Evolutionary conservation across 345 rosid genomes (phyloP), one percentile per base, ranked within the genome.

Genomic region (Brassica rapa): DNA sequence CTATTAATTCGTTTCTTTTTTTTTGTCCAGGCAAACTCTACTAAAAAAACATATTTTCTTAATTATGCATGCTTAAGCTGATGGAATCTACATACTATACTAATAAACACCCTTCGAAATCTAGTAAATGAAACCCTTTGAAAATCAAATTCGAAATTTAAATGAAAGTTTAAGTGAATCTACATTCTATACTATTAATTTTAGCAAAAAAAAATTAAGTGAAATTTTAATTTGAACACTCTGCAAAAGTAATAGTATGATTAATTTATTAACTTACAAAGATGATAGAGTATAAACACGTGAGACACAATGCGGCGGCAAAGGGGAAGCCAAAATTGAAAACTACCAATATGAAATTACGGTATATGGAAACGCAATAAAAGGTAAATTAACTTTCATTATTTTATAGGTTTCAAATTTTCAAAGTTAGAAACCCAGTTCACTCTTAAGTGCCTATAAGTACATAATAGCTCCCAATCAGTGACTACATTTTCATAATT

Each of bases 181-280:
- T 33, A 33, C 37, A 33, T 33, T 7, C 37, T 33, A 33, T 33
- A 33, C 7, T 33, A 33, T 33, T 33, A 33, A 8, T 6, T 33
- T 33, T 33, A 33, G 37, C 37, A 1, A 33, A 33, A 32, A 29
- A 33, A 33, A 6, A 19, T 19, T 19, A 19, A 19, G 21, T 33
- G 37, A 33, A 33, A 33, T 19, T 37, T 5, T 10, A 11, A 2
- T 65, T 9, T 35, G 21, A 9, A 35, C 29, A 43, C 21, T 19
- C 23, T 7, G 59, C 7, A 59, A 55, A 23, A 35, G 11, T 14
- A 37, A 23, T 35, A 35, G 33, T 11, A 12, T 66, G 33, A 23
- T 41, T 68, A 68, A 25, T 24, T 21, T 35, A 57, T 35, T 59
- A 71, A 64, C 14, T 57, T 71, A 71, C n/a, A 59, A 59, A 59